A percentile compares a stretch with the other conserved stretches of the same genome.
Conservation (phyloP, 179 eudicot species). For the Beta lomatogona region DNA sequence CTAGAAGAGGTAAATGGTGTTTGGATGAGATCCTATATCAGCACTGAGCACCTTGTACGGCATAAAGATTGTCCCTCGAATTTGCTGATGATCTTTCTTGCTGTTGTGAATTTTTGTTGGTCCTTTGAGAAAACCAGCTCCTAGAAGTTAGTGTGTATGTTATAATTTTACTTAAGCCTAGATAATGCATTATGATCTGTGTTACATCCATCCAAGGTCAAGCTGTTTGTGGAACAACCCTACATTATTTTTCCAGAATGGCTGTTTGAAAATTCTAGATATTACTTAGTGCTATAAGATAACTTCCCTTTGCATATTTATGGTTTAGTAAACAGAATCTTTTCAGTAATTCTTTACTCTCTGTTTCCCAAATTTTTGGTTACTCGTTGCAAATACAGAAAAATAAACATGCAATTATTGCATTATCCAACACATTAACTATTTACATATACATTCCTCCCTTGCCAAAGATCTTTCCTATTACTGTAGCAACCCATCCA, state of each 20-base stretch:
- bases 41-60: background rate
- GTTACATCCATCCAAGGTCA: background rate
- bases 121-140: background rate
- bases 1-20: slow-evolving; percentile 64
- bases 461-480: too few relatives aligned
- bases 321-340: too few relatives aligned
- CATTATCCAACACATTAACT: too few relatives aligned
- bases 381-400: too few relatives aligned
- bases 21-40: slow-evolving; percentile 2
- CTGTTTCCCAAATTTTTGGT: too few relatives aligned
- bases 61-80: background rate
- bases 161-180: background rate
- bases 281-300: too few relatives aligned
- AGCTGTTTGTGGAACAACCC: background rate
- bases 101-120: background rate
- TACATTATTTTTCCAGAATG: background rate
- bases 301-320: too few relatives aligned
- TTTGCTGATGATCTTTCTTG: background rate
- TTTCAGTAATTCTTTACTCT: too few relatives aligned
- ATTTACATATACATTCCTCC: too few relatives aligned
- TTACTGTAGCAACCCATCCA: too few relatives aligned
- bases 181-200: background rate
- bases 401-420: too few relatives aligned
- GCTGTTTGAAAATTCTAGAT: background rate
- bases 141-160: background rate